These are phyloP conservation scores for Ustilago tritici DNA, from an alignment of 1,284 basidiomycete species.

Conservation along the genomic window DNA sequence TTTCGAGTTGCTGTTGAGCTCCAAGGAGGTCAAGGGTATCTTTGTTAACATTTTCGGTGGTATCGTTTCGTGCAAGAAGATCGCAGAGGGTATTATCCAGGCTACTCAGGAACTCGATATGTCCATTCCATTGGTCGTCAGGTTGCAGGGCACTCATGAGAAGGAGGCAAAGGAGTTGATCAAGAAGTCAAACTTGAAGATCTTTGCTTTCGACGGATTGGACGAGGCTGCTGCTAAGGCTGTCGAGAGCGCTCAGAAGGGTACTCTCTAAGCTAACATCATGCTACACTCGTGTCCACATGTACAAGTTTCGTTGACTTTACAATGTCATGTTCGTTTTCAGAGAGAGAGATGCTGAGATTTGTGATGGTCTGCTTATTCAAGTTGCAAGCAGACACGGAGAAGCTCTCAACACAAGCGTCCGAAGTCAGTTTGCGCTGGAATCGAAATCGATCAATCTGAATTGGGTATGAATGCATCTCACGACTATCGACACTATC, in stretches of 20 bases:
- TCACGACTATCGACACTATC: background rate
- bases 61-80: constrained; percentile 95
- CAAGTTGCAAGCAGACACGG: too few species aligned
- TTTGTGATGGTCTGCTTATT: background rate
- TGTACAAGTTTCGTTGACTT: background rate
- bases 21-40: constrained; percentile 94
- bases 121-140: constrained; percentile 88
- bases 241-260: constrained; percentile 52
- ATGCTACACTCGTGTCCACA: background rate
- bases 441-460: background rate
- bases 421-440: too few species aligned
- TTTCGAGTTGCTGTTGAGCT: constrained; percentile 91
- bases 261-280: constrained; percentile 11
- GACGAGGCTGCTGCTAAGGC: constrained; percentile 55
- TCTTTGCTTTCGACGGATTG: constrained; percentile 52
- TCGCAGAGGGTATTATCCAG: constrained; percentile 87
- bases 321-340: background rate
- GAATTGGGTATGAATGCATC: background rate
- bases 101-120: constrained; percentile 92
- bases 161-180: constrained; percentile 87
- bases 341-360: background rate
- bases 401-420: too few species aligned
- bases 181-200: constrained; percentile 83
- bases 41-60: constrained; percentile 87
- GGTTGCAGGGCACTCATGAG: constrained; percentile 97